Percentiles rank a stretch among this genome's conserved stretches.
Conservation (phyloP, 2,329 filamentous ascomycete genomes). For the Trichoderma gracile region DNA sequence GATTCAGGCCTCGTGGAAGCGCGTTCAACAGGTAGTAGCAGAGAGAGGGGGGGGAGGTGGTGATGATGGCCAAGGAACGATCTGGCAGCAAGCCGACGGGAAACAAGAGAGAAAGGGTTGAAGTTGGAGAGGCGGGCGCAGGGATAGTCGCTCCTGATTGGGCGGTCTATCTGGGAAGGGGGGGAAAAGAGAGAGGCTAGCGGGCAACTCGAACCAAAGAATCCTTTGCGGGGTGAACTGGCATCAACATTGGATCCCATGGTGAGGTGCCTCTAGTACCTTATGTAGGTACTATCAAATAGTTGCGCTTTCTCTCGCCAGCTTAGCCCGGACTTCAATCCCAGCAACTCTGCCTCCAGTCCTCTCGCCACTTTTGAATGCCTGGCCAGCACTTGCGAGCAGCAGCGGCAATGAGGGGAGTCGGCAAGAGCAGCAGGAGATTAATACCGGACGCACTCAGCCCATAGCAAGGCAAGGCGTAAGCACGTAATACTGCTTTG, state of each 20-base stretch:
- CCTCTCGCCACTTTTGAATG: no score
- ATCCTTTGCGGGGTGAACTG: conserved; percentile 21
- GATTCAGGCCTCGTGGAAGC: background rate
- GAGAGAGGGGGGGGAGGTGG: background rate
- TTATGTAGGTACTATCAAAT: no score
- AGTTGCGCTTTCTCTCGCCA: no score
- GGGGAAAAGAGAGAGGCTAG: conserved; percentile 12
- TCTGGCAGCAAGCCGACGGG: background rate
- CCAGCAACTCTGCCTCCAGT: background rate
- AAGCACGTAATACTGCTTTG: background rate
- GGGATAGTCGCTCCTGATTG: conserved; percentile 20
- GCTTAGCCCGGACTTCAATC: no score
- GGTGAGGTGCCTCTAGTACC: no score
- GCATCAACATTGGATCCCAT: background rate
- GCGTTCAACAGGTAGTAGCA: background rate
- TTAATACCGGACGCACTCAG: background rate
- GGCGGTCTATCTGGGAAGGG: conserved; percentile 11
- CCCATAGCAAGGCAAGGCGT: background rate
- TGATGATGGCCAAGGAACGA: conserved; percentile 8
- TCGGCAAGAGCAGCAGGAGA: no score
- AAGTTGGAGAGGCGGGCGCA: conserved; percentile 22
- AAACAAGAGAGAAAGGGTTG: conserved; percentile 4
- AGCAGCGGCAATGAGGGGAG: background rate
- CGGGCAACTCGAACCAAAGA: background rate
- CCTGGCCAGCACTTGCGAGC: background rate